Conservation (phyloP, 352 stramenopile genomes). For the Phytophthora podocarpi region DNA sequence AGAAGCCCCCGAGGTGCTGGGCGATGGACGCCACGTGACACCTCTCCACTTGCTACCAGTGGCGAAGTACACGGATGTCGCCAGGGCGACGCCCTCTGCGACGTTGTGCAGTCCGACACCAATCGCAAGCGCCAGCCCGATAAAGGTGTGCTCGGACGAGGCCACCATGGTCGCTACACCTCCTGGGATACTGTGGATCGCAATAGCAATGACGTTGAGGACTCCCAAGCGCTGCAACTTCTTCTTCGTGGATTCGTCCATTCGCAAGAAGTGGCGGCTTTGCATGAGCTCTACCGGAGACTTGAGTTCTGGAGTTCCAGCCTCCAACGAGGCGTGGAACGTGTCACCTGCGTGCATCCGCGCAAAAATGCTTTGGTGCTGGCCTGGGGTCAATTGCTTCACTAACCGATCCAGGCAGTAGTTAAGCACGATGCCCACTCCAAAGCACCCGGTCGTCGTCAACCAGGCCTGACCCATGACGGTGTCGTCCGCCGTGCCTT, state of each 20-base stretch:
- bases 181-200: conserved; percentile 96
- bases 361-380: conserved; percentile 22
- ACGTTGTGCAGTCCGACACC: conserved; percentile 97
- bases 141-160: conserved; percentile 82
- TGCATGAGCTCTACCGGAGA: conserved; percentile 24
- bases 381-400: conserved; percentile 35
- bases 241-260: conserved; percentile 46
- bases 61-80: conserved; percentile 95
- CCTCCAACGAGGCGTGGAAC: conserved; percentile 18
- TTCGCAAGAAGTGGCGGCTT: conserved; percentile 25
- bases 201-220: conserved; percentile 92
- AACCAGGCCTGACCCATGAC: conserved; percentile 61
- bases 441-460: conserved; percentile 84
- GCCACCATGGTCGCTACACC: conserved; percentile 95
- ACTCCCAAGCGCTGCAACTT: conserved; percentile 85
- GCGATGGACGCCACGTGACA: conserved; percentile 89
- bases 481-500: conserved; percentile 23
- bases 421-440: conserved; percentile 75
- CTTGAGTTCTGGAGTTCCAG: conserved; percentile 28
- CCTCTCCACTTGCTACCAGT: conserved; percentile 92
- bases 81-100: conserved; percentile 94
- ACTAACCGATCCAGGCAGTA: conserved; percentile 48
- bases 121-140: conserved; percentile 91
- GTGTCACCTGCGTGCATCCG: conserved; percentile 23
- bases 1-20: conserved; percentile 90